Evolutionary conservation across 2,329 filamentous ascomycete species (phyloP).

Genomic region (Sporothrix dimorphospora): DNA sequence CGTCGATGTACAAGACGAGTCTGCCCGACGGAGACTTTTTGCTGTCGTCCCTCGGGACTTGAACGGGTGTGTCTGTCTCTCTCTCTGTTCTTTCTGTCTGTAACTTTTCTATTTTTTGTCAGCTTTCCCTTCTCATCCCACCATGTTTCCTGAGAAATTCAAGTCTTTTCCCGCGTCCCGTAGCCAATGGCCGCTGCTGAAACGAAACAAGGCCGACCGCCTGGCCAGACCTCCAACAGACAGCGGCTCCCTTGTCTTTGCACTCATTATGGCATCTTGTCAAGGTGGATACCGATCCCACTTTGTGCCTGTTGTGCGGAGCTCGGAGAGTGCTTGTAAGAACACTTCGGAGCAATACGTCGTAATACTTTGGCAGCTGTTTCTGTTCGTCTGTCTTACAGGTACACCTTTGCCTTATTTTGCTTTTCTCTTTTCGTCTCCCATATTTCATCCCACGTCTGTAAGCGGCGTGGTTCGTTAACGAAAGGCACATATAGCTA

Average conservation of each 20-base stretch:
- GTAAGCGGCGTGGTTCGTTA: background rate
- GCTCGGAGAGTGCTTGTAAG: background rate
- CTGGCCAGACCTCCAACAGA: background rate
- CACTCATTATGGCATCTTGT: background rate
- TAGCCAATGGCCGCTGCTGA: conserved; percentile 21
- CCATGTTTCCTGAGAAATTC: background rate
- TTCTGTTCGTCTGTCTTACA: background rate
- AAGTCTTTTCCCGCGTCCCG: conserved; percentile 6
- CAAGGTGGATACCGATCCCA: background rate
- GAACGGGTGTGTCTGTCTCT: background rate
- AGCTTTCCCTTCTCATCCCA: background rate
- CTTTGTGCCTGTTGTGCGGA: background rate
- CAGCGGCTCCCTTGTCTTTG: background rate
- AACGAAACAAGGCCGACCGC: background rate
- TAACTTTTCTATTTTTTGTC: background rate
- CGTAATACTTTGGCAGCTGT: background rate
- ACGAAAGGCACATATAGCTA: background rate
- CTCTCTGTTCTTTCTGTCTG: background rate
- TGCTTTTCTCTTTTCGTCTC: background rate
- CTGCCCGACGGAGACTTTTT: background rate
- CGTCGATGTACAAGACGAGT: background rate
- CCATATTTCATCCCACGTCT: background rate
- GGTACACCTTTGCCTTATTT: background rate
- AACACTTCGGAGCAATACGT: background rate
- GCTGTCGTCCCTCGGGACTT: background rate